Percentiles rank a stretch among this genome's conserved stretches.
Conservation (phyloP, 2,329 filamentous ascomycete species). For the Ascocoryne sarcoides region DNA sequence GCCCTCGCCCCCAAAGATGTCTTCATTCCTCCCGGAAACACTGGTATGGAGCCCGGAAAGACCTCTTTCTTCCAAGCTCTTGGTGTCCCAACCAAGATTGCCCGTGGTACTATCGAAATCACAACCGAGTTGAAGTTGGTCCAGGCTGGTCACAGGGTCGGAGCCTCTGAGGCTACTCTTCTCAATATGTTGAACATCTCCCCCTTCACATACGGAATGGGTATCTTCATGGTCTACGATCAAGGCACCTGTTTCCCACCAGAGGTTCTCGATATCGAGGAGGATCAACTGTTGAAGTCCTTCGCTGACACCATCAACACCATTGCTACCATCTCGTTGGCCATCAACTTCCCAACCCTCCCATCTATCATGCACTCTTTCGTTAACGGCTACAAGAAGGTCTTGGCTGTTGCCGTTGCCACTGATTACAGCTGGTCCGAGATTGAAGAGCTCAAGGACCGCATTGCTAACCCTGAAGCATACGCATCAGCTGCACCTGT, state of each 20-base stretch:
- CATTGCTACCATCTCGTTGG: slow-evolving; percentile 86
- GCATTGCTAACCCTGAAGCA: slow-evolving; percentile 96
- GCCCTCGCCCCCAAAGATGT: slow-evolving; percentile 90
- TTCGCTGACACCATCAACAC: slow-evolving; percentile 76
- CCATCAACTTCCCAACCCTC: slow-evolving; percentile 88
- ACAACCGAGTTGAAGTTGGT: slow-evolving; percentile 96
- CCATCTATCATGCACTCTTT: slow-evolving; percentile 94
- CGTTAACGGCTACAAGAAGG: slow-evolving; percentile 98
- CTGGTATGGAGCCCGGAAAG: slow-evolving; percentile 99
- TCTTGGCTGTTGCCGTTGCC: slow-evolving; percentile 77
- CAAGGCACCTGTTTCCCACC: slow-evolving; percentile 86
- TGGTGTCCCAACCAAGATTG: slow-evolving; percentile 99
- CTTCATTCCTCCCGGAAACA: slow-evolving; percentile 95
- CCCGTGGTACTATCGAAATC: slow-evolving; percentile 99
- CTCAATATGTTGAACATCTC: slow-evolving; percentile 99
- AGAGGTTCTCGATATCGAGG: slow-evolving; percentile 82
- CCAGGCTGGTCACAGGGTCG: slow-evolving; percentile 87
- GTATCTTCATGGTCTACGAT: slow-evolving; percentile 93
- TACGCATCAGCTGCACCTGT: slow-evolving; percentile 78
- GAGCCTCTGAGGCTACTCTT: slow-evolving; percentile 95
- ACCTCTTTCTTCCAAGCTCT: slow-evolving; percentile 99
- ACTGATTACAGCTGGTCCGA: slow-evolving; percentile 92
- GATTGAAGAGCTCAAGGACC: slow-evolving; percentile 98
- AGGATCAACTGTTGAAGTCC: slow-evolving; percentile 83
- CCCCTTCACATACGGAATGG: slow-evolving; percentile 99